These are phyloP conservation scores for Westerdykella sp. DNA, from an alignment of 2,329 filamentous ascomycete genomes.

Conservation along the genomic window DNA sequence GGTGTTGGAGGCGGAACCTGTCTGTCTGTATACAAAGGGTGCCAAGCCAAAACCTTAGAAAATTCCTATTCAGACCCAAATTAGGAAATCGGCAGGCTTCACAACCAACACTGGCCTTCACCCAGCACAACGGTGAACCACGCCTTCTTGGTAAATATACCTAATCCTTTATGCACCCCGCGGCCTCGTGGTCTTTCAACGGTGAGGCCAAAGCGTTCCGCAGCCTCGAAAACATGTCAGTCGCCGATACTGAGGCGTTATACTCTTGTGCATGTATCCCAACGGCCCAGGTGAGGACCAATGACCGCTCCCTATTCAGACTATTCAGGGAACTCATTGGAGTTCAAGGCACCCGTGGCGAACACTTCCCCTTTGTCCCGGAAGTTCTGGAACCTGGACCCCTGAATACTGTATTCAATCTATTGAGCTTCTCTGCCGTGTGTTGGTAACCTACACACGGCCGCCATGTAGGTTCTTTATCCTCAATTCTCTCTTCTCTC, in stretches of 20 bases:
- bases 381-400: no score
- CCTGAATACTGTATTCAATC: no score
- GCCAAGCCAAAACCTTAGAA: constrained; percentile 4
- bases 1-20: no score
- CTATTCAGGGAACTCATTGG: constrained; percentile 12
- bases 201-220: background rate
- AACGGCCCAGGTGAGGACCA: no score
- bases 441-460: no score
- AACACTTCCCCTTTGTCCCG: background rate
- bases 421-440: no score
- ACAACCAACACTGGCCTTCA: background rate
- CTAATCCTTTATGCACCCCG: constrained; percentile 1
- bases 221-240: background rate
- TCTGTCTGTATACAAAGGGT: constrained; percentile 1
- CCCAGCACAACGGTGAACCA: background rate
- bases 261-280: no score
- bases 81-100: constrained; percentile 6
- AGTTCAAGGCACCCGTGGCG: background rate
- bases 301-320: constrained; percentile 3
- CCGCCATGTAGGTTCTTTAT: constrained; percentile 7
- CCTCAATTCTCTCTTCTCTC: constrained; percentile 1
- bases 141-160: background rate
- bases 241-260: constrained; percentile 1
- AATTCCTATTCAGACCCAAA: constrained; percentile 17
- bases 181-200: constrained; percentile 1